phyloP scores from a whole-genome alignment of 2,329 filamentous ascomycete genomes.

The Trichophyton benhamiae region DNA sequence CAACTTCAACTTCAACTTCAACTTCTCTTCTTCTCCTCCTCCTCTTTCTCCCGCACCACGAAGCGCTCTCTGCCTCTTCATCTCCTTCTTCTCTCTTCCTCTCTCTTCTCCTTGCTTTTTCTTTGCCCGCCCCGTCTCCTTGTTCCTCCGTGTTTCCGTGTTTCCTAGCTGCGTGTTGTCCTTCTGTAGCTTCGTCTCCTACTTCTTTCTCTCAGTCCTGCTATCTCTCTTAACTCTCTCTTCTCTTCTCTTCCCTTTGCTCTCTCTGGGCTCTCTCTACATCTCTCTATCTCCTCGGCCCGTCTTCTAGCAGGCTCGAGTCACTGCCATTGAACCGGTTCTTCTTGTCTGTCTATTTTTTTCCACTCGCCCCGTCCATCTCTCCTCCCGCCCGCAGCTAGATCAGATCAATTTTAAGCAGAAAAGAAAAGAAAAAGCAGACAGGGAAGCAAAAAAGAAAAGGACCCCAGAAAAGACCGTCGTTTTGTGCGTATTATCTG shows the following conservation, averaged over 20 bases:
- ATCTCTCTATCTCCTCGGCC: slow-evolving; percentile 9
- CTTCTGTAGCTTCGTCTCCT: not conserved
- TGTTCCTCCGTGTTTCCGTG: slow-evolving; percentile 19
- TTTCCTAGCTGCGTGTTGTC: slow-evolving; percentile 16
- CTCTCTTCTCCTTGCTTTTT: slow-evolving; percentile 5
- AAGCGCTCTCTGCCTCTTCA: slow-evolving; percentile 1
- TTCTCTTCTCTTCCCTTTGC: not conserved
- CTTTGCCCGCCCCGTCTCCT: slow-evolving; percentile 11
- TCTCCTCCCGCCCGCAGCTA: not conserved
- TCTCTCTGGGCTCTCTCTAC: not conserved
- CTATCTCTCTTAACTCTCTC: not conserved
- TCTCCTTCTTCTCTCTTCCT: slow-evolving; percentile 2
- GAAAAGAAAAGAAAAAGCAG: not conserved
- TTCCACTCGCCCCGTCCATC: not conserved
- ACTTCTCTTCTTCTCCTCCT: slow-evolving; percentile 2
- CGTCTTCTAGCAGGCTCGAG: not conserved
- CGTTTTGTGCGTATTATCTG: slow-evolving; percentile 7
- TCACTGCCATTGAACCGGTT: slow-evolving; percentile 5
- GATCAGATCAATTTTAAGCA: slow-evolving; percentile 1
- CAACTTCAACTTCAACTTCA: not conserved
- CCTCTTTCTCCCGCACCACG: not conserved
- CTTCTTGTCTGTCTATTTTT: slow-evolving; percentile 3
- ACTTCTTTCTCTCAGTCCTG: not conserved
- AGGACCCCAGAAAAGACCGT: not conserved
- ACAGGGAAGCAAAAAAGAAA: not conserved